Evolutionary conservation across 1,139 yeast species (phyloP).

Genomic region (Magnusiomyces suaveolens): DNA sequence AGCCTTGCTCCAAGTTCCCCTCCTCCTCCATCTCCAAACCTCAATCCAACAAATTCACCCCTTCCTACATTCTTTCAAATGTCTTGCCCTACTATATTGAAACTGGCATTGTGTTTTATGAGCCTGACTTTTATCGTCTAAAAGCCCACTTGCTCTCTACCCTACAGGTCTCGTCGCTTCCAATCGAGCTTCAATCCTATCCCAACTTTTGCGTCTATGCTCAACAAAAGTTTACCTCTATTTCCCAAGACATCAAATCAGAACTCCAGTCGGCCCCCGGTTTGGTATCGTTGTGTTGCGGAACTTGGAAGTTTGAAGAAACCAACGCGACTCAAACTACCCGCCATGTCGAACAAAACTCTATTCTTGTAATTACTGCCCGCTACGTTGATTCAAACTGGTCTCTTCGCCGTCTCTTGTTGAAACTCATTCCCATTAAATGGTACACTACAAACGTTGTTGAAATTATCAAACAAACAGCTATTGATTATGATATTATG

Average conservation of each 20-base stretch:
- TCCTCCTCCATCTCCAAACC: neutral
- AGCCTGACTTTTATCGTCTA: conserved; percentile 3
- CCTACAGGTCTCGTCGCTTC: conserved; percentile 1
- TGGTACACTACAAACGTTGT: conserved; percentile 14
- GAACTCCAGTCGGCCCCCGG: conserved; percentile 10
- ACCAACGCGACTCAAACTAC: neutral
- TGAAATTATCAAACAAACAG: conserved; percentile 7
- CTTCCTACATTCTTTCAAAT: neutral
- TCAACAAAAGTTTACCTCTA: conserved; percentile 10
- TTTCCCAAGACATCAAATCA: conserved; percentile 9
- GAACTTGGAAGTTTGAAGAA: conserved; percentile 8
- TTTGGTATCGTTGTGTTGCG: conserved; percentile 13
- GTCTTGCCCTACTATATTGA: conserved; percentile 5
- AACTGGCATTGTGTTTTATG: conserved; percentile 6
- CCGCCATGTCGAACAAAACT: neutral
- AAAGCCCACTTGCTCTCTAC: conserved; percentile 4
- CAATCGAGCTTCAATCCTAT: conserved; percentile 14
- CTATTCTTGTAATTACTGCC: conserved; percentile 12
- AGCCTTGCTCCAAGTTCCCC: neutral
- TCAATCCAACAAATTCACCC: neutral
- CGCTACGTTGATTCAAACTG: conserved; percentile 14
- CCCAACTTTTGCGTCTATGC: conserved; percentile 12
- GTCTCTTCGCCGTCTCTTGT: conserved; percentile 11
- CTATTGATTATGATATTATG: conserved; percentile 10
- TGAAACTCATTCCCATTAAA: conserved; percentile 10